A percentile compares a stretch with the other conserved stretches of the same genome.
These are phyloP conservation scores for Penicillium sclerotigenum DNA, from an alignment of 2,329 filamentous ascomycete genomes.

Conservation along the genomic window DNA sequence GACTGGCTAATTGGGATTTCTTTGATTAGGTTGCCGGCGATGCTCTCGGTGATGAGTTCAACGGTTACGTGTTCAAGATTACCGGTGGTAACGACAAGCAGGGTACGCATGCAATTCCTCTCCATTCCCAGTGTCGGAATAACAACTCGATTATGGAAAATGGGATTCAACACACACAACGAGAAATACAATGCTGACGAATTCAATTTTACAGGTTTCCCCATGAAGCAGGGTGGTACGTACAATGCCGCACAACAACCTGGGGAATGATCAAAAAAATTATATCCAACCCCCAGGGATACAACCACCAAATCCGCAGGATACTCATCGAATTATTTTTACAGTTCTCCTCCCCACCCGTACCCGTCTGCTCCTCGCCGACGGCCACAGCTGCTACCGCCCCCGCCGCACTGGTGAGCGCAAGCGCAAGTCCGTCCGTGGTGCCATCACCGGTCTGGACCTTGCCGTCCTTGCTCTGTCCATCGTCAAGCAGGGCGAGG, in stretches of 20 bases:
- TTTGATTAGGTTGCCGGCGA: constrained; percentile 74
- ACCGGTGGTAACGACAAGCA: constrained; percentile 99
- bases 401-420: constrained; percentile 96
- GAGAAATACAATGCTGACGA: constrained; percentile 26
- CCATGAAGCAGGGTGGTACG: constrained; percentile 96
- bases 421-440: constrained; percentile 98
- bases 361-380: constrained; percentile 93
- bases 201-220: constrained; percentile 63
- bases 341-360: constrained; percentile 84
- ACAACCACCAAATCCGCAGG: constrained; percentile 3
- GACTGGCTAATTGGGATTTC: constrained; percentile 33
- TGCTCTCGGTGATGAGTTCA: constrained; percentile 97
- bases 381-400: constrained; percentile 98
- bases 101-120: constrained; percentile 46
- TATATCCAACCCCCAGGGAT: constrained; percentile 3
- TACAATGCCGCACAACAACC: constrained; percentile 28
- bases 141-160: not conserved
- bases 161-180: not conserved
- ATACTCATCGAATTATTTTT: constrained; percentile 31
- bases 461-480: constrained; percentile 89
- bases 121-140: not conserved
- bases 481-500: constrained; percentile 97
- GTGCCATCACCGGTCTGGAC: constrained; percentile 94
- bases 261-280: constrained; percentile 9
- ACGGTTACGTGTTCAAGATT: constrained; percentile 99